Evolutionary conservation across 371 early-diverging fungal species (phyloP).

Genomic region (Nosema muscidifuracis): DNA sequence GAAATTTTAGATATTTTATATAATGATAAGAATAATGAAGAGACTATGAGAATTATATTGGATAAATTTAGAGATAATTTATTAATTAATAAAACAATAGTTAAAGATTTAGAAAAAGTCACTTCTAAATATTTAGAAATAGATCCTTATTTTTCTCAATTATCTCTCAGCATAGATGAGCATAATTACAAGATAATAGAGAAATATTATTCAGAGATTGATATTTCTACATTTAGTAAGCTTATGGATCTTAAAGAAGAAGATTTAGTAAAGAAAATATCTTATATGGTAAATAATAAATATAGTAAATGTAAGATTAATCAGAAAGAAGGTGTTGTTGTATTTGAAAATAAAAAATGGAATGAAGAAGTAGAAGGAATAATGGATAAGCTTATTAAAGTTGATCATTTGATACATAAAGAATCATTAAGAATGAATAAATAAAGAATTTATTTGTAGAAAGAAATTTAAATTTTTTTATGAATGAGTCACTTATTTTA

Average conservation of each 20-base stretch:
- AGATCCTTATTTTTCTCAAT: conserved; percentile 5
- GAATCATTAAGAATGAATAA: conserved; percentile 32
- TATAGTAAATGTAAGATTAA: conserved; percentile 45
- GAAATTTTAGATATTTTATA: conserved; percentile 20
- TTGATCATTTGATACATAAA: conserved; percentile 53
- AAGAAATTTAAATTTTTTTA: no score
- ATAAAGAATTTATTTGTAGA: not conserved
- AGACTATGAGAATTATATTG: conserved; percentile 44
- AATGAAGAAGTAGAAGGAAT: conserved; percentile 37
- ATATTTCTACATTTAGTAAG: conserved; percentile 23
- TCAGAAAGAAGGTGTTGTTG: conserved; percentile 50
- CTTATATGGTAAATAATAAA: conserved; percentile 55
- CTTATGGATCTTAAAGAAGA: conserved; percentile 40
- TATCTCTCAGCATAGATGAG: conserved; percentile 32
- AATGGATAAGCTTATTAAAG: conserved; percentile 57
- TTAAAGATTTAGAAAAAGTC: conserved; percentile 16
- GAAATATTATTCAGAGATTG: conserved; percentile 48
- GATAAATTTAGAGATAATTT: conserved; percentile 36
- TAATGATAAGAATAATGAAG: conserved; percentile 48
- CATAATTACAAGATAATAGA: conserved; percentile 56
- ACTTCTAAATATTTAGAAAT: not conserved
- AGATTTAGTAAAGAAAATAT: conserved; percentile 45
- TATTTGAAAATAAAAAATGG: conserved; percentile 52
- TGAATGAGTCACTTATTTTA: no score
- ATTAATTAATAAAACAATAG: conserved; percentile 16